Base-by-base conservation (phyloP, 345 rosid species). In the Lepidium sativum region DNA sequence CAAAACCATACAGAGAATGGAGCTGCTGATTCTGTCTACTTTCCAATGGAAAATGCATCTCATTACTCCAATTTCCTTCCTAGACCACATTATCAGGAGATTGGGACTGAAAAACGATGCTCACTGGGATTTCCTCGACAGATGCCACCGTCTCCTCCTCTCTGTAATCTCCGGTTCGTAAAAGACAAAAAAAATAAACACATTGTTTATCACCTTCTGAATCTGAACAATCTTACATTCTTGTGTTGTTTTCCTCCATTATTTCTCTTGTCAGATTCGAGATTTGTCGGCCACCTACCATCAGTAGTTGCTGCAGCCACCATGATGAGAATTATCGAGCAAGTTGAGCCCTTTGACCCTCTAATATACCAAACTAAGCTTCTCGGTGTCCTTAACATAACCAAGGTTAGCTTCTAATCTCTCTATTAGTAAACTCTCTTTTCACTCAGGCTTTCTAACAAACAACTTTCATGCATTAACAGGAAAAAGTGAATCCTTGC, bases 1-100 rank as follows among this genome's bases (percentile, higher is more conserved):
- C 6, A 90, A 88, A 70, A 82, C 86, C 23, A 84, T 94, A 25
- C 96, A 94, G 78, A 84, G 89, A 80, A 94, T 94, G 97, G 99
- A 94, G 86, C 60, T 94, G n/a, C 64, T 94, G 81, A 78, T 94
- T 38, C 86, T 94, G 5, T 88, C 99, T 8, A 74, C 95, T 7
- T 88, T 94, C 10, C 42, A 78, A 55, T 94, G 99, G 99, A 83
- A 77, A 81, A 94, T 94, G 99, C 88, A 86, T 74, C 97, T 86
- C 9, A 69, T 88, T 34, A 87, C 99, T 18, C 89, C 97, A 16
- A 67, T 87, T 35, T 88, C 99, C 15, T 94, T 94, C 51, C 32
- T 91, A 13, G 94, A 95, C 75, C 86, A 85, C 70, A 75, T 91
- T 32, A 56, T 85, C 6, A 70, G 91, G 66, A 81, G 97, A 81